Conservation (phyloP, 192 early-diverging fungal genomes). For the Gonapodya sp. region DNA sequence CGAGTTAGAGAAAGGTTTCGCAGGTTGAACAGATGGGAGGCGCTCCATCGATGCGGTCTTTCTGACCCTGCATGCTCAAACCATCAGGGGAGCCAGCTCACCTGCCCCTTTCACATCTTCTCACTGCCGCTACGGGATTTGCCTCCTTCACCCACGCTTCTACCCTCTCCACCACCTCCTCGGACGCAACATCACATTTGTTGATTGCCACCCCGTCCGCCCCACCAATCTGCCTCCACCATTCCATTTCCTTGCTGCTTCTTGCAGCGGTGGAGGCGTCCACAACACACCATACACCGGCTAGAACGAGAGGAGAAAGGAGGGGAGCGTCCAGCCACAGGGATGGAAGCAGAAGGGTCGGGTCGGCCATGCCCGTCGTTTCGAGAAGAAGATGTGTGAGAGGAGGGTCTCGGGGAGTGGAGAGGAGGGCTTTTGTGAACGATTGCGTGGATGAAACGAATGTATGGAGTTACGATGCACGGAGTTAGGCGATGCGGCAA, state of each 20-base stretch:
- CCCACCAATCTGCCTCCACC: constrained; percentile 62
- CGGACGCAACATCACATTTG: constrained; percentile 66
- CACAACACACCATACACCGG: constrained; percentile 82
- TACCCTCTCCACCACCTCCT: constrained; percentile 25
- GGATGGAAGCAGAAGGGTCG: constrained; percentile 78
- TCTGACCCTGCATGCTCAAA: no score
- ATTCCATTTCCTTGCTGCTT: constrained; percentile 12
- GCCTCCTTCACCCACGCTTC: neutral
- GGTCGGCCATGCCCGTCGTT: constrained; percentile 77
- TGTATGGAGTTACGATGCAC: no score
- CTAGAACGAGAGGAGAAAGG: constrained; percentile 77
- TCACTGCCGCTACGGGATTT: neutral
- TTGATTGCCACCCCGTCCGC: constrained; percentile 83
- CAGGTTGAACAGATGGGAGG: no score
- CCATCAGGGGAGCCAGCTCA: no score
- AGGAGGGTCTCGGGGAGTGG: neutral
- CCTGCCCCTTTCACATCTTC: neutral
- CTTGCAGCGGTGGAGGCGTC: constrained; percentile 58
- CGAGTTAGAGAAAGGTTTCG: no score
- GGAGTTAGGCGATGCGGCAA: no score
- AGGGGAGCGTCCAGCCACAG: constrained; percentile 97
- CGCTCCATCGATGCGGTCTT: no score
- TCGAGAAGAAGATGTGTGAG: constrained; percentile 94
- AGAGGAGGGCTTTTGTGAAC: neutral
- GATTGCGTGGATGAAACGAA: no score